These are phyloP conservation scores for Gymnopilus dilepis DNA, from an alignment of 768 basidiomycete species.

Conservation along the genomic window DNA sequence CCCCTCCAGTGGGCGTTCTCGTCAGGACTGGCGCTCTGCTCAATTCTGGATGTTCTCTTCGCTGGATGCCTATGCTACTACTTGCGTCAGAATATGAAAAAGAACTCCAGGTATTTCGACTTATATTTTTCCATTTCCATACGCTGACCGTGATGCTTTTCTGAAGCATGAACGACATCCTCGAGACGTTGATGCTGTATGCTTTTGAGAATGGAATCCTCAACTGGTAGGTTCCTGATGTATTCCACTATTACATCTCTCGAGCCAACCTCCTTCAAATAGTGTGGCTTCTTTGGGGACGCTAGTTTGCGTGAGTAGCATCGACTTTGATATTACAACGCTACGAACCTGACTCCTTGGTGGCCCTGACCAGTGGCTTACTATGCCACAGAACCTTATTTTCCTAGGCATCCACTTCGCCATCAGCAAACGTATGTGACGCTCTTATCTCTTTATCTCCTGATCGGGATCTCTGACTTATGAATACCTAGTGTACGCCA, in stretches of 20 bases:
- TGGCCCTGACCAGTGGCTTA: slow-evolving; percentile 60
- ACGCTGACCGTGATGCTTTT: neutral
- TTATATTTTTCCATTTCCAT: neutral
- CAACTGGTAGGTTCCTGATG: slow-evolving; percentile 27
- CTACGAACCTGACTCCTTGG: no score
- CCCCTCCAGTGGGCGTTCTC: slow-evolving; percentile 40
- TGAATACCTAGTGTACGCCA: slow-evolving; percentile 49
- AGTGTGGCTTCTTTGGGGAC: slow-evolving; percentile 2
- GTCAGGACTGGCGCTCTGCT: slow-evolving; percentile 53
- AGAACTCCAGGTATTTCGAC: slow-evolving; percentile 39
- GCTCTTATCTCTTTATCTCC: slow-evolving; percentile 12
- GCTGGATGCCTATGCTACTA: slow-evolving; percentile 49
- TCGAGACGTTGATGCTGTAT: slow-evolving; percentile 53
- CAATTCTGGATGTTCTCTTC: slow-evolving; percentile 53
- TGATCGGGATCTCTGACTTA: neutral
- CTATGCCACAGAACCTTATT: slow-evolving; percentile 49
- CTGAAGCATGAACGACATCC: slow-evolving; percentile 48
- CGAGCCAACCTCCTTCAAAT: neutral
- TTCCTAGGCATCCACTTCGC: slow-evolving; percentile 60
- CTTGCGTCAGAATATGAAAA: slow-evolving; percentile 42
- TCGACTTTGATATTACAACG: neutral
- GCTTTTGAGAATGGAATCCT: slow-evolving; percentile 56
- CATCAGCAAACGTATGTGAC: slow-evolving; percentile 53
- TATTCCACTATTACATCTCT: neutral
- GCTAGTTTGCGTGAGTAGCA: slow-evolving; percentile 8